Evolutionary conservation across 257 asterid species (phyloP).

Genomic region (Capsicum pubescens): DNA sequence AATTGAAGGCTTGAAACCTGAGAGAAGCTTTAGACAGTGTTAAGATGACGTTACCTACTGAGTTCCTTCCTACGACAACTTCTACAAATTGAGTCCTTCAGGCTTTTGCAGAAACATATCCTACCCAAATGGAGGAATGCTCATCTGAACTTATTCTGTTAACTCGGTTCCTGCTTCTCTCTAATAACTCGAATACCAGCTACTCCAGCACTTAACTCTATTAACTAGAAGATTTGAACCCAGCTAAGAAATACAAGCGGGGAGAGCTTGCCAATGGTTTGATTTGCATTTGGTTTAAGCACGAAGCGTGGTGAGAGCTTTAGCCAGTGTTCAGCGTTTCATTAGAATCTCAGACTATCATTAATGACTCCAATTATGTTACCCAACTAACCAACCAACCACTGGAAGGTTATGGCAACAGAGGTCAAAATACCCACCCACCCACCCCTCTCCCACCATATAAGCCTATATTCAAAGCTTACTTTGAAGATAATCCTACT

Average conservation of each 20-base stretch:
- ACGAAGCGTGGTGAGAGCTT: constrained; percentile 18
- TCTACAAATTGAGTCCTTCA: background rate
- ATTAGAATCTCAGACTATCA: background rate
- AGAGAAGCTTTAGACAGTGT: constrained; percentile 1
- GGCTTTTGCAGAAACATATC: background rate
- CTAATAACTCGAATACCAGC: background rate
- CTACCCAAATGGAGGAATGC: background rate
- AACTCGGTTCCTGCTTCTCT: background rate
- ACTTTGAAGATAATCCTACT: constrained; percentile 19
- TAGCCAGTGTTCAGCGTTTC: background rate
- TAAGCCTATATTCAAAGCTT: constrained; percentile 1
- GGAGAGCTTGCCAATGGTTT: constrained; percentile 17
- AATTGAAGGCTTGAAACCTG: background rate
- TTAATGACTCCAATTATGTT: background rate
- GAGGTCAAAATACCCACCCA: background rate
- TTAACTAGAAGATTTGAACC: background rate
- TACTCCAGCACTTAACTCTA: constrained; percentile 12
- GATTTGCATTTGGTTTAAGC: constrained; percentile 2
- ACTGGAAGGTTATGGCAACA: constrained; percentile 2
- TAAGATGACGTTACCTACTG: background rate
- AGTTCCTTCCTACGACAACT: constrained; percentile 6
- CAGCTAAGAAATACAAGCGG: constrained; percentile 7
- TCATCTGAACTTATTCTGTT: constrained; percentile 13
- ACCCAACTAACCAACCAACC: background rate
- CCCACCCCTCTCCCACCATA: background rate